These are phyloP conservation scores for Candida montana DNA, from an alignment of 805 yeast genomes.

Conservation along the genomic window DNA sequence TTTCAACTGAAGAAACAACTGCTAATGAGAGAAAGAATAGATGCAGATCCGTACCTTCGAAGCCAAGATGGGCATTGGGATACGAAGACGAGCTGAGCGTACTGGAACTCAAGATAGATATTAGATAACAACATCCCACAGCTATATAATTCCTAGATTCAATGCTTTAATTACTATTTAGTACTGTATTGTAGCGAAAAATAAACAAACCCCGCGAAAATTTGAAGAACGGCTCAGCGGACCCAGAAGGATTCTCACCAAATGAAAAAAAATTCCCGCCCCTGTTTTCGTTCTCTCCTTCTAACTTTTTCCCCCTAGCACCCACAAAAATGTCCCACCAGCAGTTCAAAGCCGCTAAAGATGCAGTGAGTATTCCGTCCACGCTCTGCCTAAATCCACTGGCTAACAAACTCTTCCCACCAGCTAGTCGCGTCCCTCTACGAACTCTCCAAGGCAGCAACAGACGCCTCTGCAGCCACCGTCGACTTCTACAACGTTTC, in stretches of 20 bases:
- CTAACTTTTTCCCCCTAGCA: background rate
- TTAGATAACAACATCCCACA: background rate
- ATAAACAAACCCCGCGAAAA: too few species aligned
- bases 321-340: constrained; percentile 16
- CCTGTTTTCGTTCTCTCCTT: background rate
- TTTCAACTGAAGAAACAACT: constrained; percentile 1
- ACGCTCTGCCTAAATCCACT: background rate
- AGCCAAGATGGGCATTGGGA: constrained; percentile 23
- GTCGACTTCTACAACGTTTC: constrained; percentile 64
- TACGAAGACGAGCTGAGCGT: constrained; percentile 17
- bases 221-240: too few species aligned
- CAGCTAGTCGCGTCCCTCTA: constrained; percentile 73
- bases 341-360: constrained; percentile 23
- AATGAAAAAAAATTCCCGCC: background rate
- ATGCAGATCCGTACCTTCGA: constrained; percentile 6
- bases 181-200: too few species aligned
- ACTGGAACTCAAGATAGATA: constrained; percentile 7
- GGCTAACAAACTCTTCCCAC: background rate
- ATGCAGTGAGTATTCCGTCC: constrained; percentile 16
- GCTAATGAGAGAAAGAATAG: constrained; percentile 10
- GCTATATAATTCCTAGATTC: too few species aligned
- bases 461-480: constrained; percentile 75
- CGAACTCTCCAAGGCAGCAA: constrained; percentile 82
- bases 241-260: background rate
- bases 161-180: too few species aligned